A percentile compares a stretch with the other conserved stretches of the same genome.
Conservation (phyloP, 768 basidiomycete species). For the Suillus paluster region DNA sequence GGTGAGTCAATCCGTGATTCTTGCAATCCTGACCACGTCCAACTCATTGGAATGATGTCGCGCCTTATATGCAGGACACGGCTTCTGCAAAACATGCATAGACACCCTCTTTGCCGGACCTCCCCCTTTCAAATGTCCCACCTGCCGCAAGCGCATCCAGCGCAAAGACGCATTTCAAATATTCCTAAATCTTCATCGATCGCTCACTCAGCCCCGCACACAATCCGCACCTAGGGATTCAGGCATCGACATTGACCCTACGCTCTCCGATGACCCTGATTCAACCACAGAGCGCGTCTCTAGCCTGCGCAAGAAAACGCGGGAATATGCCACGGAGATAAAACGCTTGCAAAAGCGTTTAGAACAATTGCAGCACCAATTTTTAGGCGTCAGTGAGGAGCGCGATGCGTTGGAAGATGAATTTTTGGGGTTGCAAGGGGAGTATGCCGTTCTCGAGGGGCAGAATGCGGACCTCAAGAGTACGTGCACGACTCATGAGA, state of each 20-base stretch:
- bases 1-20: conserved; percentile 19
- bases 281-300: background rate
- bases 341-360: conserved; percentile 1
- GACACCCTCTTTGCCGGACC: conserved; percentile 23
- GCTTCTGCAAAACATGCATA: conserved; percentile 35
- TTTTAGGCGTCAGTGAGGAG: background rate
- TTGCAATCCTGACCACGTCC: conserved; percentile 12
- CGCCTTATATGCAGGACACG: conserved; percentile 31
- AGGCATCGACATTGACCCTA: conserved; percentile 6
- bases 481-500: background rate
- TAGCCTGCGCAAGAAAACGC: conserved; percentile 11
- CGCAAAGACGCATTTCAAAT: conserved; percentile 32
- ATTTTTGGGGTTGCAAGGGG: conserved; percentile 12
- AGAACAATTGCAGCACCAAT: background rate
- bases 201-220: conserved; percentile 9
- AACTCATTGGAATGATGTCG: conserved; percentile 15
- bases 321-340: conserved; percentile 5
- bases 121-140: conserved; percentile 24
- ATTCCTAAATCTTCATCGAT: conserved; percentile 27
- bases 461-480: conserved; percentile 15
- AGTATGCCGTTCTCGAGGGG: conserved; percentile 17
- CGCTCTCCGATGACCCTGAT: conserved; percentile 1
- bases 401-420: conserved; percentile 5
- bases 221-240: background rate
- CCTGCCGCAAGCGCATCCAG: conserved; percentile 32